Percentiles rank a stretch among this genome's conserved stretches.
Conservation (phyloP, 169 alveolate species). For the Cryptosporidium andersoni region DNA sequence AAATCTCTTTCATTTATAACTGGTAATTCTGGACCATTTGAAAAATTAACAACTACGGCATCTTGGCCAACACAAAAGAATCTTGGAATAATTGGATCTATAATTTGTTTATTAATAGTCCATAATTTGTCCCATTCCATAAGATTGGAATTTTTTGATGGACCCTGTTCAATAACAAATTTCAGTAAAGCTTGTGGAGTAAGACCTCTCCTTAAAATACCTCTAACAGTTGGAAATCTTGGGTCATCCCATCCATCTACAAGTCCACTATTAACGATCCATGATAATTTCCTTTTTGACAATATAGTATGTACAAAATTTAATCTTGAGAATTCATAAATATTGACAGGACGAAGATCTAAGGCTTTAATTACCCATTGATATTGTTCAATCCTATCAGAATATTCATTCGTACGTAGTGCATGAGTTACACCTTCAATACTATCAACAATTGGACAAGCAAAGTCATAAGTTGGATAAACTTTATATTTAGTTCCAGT, state of each 20-base stretch:
- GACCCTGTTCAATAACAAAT: conserved; percentile 96
- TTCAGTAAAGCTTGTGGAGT: conserved; percentile 95
- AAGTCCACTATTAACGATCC: conserved; percentile 92
- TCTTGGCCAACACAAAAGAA: conserved; percentile 88
- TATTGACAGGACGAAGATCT: conserved; percentile 87
- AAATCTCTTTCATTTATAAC: conserved; percentile 82
- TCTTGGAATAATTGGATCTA: conserved; percentile 95
- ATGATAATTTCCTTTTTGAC: conserved; percentile 94
- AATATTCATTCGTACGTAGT: conserved; percentile 96
- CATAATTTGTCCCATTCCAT: conserved; percentile 99
- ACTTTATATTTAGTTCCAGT: conserved; percentile 93
- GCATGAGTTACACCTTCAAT: conserved; percentile 98
- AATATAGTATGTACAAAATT: conserved; percentile 93
- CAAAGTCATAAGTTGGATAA: conserved; percentile 98
- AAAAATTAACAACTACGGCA: conserved; percentile 75
- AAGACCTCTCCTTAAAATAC: conserved; percentile 97
- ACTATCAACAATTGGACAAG: conserved; percentile 98
- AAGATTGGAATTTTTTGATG: conserved; percentile 93
- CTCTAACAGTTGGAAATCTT: conserved; percentile 97
- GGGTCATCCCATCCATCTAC: conserved; percentile 98
- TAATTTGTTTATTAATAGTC: conserved; percentile 94
- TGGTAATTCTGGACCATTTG: conserved; percentile 78
- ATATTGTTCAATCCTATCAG: conserved; percentile 95
- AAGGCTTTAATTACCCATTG: conserved; percentile 91
- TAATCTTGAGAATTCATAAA: conserved; percentile 94